A percentile compares a stretch with the other conserved stretches of the same genome.
Conservation (phyloP, 108 stramenopile genomes). For the Discostella stelligeroides region DNA sequence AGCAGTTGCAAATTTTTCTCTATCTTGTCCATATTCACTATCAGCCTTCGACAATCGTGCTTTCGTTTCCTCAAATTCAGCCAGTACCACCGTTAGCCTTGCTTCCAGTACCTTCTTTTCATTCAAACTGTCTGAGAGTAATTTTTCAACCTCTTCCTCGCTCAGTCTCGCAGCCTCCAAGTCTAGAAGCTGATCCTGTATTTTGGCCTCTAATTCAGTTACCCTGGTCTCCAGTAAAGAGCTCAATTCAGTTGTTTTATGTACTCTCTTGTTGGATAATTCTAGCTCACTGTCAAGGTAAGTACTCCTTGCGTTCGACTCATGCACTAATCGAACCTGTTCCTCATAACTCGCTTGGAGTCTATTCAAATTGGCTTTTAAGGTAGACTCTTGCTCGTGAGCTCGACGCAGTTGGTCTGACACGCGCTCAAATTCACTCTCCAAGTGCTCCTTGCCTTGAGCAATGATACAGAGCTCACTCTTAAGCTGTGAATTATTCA, state of each 20-base stretch:
- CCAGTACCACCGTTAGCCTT: constrained; percentile 8
- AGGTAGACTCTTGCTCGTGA: no score
- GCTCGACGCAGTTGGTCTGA: no score
- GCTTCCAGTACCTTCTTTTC: constrained; percentile 10
- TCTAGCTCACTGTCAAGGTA: constrained; percentile 13
- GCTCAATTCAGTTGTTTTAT: constrained; percentile 25
- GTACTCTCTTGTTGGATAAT: constrained; percentile 15
- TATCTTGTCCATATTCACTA: constrained; percentile 34
- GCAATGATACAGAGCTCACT: neutral
- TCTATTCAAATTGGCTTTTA: neutral
- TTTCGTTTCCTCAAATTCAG: neutral
- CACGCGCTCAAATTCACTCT: constrained; percentile 3
- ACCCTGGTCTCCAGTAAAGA: constrained; percentile 28
- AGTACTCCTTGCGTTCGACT: constrained; percentile 4
- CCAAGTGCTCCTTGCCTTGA: constrained; percentile 12
- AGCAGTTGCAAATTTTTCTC: constrained; percentile 33
- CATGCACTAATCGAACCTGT: constrained; percentile 6
- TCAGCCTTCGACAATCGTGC: neutral
- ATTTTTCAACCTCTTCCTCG: constrained; percentile 47
- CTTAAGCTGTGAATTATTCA: neutral
- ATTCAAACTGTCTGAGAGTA: constrained; percentile 6
- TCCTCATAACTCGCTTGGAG: neutral
- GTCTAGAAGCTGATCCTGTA: constrained; percentile 42
- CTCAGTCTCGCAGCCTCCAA: constrained; percentile 47
- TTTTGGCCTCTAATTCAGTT: constrained; percentile 29